Conservation (phyloP, 2,329 filamentous ascomycete genomes). For the Ascochyta koolunga region DNA sequence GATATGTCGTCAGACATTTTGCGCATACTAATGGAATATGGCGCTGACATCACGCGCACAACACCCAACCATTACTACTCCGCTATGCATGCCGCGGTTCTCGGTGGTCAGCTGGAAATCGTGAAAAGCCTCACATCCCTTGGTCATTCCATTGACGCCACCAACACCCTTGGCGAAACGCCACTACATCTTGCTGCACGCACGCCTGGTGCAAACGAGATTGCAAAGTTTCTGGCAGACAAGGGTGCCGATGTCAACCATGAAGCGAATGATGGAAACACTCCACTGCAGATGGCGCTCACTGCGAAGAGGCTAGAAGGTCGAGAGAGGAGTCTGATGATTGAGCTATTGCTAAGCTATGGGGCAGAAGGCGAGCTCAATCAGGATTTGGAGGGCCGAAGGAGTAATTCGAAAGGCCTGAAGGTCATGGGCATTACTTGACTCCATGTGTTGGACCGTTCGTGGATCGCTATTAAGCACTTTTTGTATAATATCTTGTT, state of each 20-base stretch:
- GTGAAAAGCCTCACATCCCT: slow-evolving; percentile 35
- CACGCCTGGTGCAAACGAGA: slow-evolving; percentile 32
- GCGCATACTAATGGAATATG: slow-evolving; percentile 36
- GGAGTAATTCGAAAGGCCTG: slow-evolving; percentile 30
- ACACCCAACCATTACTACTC: slow-evolving; percentile 27
- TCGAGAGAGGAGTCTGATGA: slow-evolving; percentile 36
- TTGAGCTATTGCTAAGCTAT: slow-evolving; percentile 36
- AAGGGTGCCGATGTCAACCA: slow-evolving; percentile 41
- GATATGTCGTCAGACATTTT: slow-evolving; percentile 34
- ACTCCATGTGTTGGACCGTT: neutral
- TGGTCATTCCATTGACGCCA: slow-evolving; percentile 35
- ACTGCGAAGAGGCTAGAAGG: slow-evolving; percentile 27
- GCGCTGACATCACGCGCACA: slow-evolving; percentile 35
- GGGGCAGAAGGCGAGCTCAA: slow-evolving; percentile 35
- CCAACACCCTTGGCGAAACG: slow-evolving; percentile 38
- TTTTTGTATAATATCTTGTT: slow-evolving; percentile 11
- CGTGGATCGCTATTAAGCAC: neutral
- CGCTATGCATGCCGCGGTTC: slow-evolving; percentile 37
- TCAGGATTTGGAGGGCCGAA: slow-evolving; percentile 18
- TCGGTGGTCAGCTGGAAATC: slow-evolving; percentile 34
- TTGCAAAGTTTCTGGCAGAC: slow-evolving; percentile 38
- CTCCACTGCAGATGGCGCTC: slow-evolving; percentile 33
- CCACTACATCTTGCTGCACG: slow-evolving; percentile 40
- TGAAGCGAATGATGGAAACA: slow-evolving; percentile 26
- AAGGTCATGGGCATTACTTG: slow-evolving; percentile 28